Percentiles rank a stretch among this genome's conserved stretches.
phyloP scores from a whole-genome alignment of 2,329 filamentous ascomycete genomes.

The Canariomyces notabilis region DNA sequence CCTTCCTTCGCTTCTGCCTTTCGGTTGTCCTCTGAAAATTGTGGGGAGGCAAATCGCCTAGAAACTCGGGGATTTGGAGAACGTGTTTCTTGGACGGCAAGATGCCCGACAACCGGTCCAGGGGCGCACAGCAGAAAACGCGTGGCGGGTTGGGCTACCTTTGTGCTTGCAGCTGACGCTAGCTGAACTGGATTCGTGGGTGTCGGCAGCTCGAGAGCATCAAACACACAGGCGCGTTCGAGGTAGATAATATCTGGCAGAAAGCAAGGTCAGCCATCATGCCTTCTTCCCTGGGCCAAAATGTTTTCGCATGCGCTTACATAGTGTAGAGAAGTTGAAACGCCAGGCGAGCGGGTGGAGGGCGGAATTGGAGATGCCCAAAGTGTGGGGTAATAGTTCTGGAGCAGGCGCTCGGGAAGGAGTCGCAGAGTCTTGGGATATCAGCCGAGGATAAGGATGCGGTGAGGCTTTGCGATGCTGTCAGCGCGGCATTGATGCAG shows the following conservation, averaged over 20 bases:
- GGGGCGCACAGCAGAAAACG: not conserved
- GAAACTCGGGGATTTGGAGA: constrained; percentile 13
- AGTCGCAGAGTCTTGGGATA: not conserved
- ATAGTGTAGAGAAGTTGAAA: constrained; percentile 21
- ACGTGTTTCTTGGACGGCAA: not conserved
- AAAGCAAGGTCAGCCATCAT: constrained; percentile 25
- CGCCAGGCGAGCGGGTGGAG: constrained; percentile 10
- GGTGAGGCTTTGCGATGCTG: constrained; percentile 13
- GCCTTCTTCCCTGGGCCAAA: constrained; percentile 7
- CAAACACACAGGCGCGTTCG: constrained; percentile 11
- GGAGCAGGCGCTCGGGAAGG: constrained; percentile 4
- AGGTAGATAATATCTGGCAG: constrained; percentile 16
- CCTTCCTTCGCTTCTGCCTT: constrained; percentile 5
- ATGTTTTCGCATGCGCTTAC: constrained; percentile 18
- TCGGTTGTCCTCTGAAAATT: constrained; percentile 4
- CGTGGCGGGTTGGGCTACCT: not conserved
- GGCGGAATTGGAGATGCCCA: constrained; percentile 20
- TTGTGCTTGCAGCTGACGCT: not conserved
- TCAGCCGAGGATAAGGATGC: constrained; percentile 14
- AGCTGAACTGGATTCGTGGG: not conserved
- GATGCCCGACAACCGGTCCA: not conserved
- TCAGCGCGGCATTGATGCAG: not conserved
- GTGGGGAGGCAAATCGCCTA: constrained; percentile 16
- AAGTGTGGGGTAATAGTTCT: constrained; percentile 26
- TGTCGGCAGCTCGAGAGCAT: not conserved